phyloP scores from a whole-genome alignment of 2,329 filamentous ascomycete species.

The Colletotrichum nymphaeae region DNA sequence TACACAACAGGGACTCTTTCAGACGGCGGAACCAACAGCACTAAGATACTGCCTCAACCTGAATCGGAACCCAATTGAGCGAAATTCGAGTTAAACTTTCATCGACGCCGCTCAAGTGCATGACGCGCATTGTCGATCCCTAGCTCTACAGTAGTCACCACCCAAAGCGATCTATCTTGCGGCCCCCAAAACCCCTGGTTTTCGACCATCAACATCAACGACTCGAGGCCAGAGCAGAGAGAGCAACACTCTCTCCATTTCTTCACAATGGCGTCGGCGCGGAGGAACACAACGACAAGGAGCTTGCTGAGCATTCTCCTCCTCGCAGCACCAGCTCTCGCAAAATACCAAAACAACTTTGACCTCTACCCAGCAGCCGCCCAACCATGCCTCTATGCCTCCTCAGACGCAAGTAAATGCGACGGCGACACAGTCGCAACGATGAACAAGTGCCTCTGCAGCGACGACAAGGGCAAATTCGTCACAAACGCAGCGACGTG shows the following conservation, averaged over 20 bases:
- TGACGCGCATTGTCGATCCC: background rate
- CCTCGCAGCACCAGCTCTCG: slow-evolving; percentile 35
- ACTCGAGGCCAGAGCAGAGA: background rate
- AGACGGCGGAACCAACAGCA: background rate
- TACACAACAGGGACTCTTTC: background rate
- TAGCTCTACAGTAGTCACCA: background rate
- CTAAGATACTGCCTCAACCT: background rate
- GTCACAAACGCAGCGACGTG: slow-evolving; percentile 59
- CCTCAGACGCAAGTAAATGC: slow-evolving; percentile 55
- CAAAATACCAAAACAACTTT: slow-evolving; percentile 53
- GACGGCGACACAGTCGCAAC: slow-evolving; percentile 49
- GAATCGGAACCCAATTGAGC: no score
- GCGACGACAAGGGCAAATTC: slow-evolving; percentile 58
- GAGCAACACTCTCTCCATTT: background rate
- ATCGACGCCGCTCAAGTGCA: background rate
- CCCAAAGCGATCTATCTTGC: background rate
- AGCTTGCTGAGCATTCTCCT: slow-evolving; percentile 41
- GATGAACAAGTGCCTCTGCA: slow-evolving; percentile 63
- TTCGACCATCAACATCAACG: background rate
- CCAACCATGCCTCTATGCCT: slow-evolving; percentile 55
- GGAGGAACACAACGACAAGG: slow-evolving; percentile 6
- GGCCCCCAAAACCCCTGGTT: background rate
- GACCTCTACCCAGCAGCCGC: slow-evolving; percentile 53
- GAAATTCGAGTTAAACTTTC: background rate
- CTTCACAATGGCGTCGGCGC: slow-evolving; percentile 19